Percentiles rank a stretch among this genome's conserved stretches.
Evolutionary conservation across 345 rosid species (phyloP).

Genomic region (Euphorbia tirucalli): DNA sequence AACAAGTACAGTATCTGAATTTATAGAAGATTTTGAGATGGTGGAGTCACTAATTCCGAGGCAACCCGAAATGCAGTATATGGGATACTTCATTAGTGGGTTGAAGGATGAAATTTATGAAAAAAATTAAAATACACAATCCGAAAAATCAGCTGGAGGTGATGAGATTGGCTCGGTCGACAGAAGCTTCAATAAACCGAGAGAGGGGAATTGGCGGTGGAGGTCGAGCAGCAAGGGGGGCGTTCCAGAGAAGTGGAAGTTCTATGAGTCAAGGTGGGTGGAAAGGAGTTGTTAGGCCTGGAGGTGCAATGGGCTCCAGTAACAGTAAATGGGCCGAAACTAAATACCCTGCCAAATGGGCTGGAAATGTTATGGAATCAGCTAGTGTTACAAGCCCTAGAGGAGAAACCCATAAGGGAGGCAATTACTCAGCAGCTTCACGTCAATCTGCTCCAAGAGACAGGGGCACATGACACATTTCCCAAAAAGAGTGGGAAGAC

Average conservation of each 20-base stretch:
- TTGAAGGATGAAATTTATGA: not conserved
- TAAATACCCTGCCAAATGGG: no score
- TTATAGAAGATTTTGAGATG: not conserved
- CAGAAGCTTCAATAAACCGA: not conserved
- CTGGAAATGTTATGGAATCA: no score
- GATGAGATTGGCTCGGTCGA: not conserved
- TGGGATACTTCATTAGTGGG: not conserved
- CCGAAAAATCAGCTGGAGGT: not conserved
- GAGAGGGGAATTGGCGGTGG: not conserved
- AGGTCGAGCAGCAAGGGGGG: no score
- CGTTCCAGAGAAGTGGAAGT: not conserved
- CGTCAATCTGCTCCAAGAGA: no score
- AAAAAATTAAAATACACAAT: not conserved
- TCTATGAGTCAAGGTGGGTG: no score
- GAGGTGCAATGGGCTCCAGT: no score
- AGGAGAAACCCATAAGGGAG: no score
- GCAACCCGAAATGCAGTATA: not conserved
- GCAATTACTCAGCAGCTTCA: no score
- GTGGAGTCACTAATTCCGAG: not conserved
- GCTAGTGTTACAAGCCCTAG: not conserved
- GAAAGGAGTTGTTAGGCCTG: no score
- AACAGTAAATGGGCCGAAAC: not conserved
- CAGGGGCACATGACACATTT: not conserved
- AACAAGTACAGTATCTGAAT: not conserved
- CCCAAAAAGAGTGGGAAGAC: not conserved